Evolutionary conservation across 441 rosid genomes (phyloP).

Genomic region (Omphalea diandra): DNA sequence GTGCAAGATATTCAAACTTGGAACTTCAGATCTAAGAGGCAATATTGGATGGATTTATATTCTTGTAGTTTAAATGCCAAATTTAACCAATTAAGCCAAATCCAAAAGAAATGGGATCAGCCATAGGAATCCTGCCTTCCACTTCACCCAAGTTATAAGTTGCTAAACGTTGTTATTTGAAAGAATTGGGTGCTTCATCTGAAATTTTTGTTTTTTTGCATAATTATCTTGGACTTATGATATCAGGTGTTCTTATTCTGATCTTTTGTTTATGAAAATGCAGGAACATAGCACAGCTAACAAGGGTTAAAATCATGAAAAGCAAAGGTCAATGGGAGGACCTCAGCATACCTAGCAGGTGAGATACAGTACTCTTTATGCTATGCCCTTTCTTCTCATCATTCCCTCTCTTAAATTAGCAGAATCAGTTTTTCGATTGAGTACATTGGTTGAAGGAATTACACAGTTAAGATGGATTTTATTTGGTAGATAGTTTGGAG

Average conservation of each 20-base stretch:
- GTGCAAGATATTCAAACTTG: not conserved
- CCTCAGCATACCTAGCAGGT: slow-evolving; percentile 75
- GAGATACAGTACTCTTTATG: slow-evolving; percentile 4
- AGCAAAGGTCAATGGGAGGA: slow-evolving; percentile 68
- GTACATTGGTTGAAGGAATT: not conserved
- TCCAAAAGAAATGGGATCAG: not conserved
- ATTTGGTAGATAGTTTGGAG: not conserved
- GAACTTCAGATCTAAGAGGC: not conserved
- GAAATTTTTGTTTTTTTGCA: not conserved
- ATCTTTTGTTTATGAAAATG: too few relatives aligned
- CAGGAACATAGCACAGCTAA: slow-evolving; percentile 86
- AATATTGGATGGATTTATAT: not conserved
- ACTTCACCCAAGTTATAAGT: not conserved
- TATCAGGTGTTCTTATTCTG: slow-evolving; percentile 5
- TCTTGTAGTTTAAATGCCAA: not conserved
- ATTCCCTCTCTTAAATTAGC: not conserved
- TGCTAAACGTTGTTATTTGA: not conserved
- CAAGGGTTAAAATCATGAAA: slow-evolving; percentile 69
- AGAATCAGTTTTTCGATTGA: not conserved
- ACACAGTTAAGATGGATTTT: not conserved
- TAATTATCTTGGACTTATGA: slow-evolving; percentile 8
- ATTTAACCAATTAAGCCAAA: not conserved
- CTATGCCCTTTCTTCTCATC: not conserved
- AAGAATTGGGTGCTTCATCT: not conserved
- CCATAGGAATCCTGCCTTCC: not conserved